phyloP scores from a whole-genome alignment of 768 basidiomycete species.

The Atractiella rhizophila region DNA sequence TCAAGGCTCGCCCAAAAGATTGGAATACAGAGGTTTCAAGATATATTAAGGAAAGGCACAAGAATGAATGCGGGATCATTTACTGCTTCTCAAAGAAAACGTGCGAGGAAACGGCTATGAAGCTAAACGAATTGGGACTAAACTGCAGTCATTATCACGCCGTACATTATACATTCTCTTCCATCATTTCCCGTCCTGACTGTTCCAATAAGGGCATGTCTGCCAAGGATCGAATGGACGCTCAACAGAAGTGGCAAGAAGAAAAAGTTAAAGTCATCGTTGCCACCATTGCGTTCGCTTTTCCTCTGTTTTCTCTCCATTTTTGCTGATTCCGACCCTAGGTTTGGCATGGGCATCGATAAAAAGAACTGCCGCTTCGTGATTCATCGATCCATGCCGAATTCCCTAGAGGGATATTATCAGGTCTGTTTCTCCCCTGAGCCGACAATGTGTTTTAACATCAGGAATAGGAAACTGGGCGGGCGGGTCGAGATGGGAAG shows the following conservation, averaged over 20 bases:
- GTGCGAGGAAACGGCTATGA: conserved; percentile 56
- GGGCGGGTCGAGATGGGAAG: conserved; percentile 74
- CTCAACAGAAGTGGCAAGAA: conserved; percentile 47
- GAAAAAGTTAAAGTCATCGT: conserved; percentile 57
- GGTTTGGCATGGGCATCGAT: conserved; percentile 94
- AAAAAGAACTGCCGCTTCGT: conserved; percentile 62
- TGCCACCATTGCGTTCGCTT: conserved; percentile 43
- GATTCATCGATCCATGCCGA: conserved; percentile 60
- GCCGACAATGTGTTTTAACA: conserved; percentile 39
- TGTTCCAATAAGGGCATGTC: conserved; percentile 26
- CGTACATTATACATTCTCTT: conserved; percentile 7
- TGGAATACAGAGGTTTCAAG: conserved; percentile 37
- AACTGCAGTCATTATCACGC: conserved; percentile 68
- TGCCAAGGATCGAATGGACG: conserved; percentile 34
- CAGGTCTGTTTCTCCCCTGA: conserved; percentile 18
- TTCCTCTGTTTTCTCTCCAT: not conserved
- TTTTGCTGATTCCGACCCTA: conserved; percentile 17
- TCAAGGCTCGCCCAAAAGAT: conserved; percentile 32
- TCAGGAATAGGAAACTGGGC: conserved; percentile 60
- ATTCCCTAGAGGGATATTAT: conserved; percentile 51
- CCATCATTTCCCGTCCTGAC: too few species aligned
- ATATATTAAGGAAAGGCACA: conserved; percentile 39
- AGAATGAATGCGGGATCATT: conserved; percentile 38
- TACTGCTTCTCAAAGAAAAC: conserved; percentile 47
- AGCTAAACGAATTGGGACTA: conserved; percentile 32